Conservation (phyloP, 495 filamentous ascomycete species). For the Talaromyces proteolyticus region DNA sequence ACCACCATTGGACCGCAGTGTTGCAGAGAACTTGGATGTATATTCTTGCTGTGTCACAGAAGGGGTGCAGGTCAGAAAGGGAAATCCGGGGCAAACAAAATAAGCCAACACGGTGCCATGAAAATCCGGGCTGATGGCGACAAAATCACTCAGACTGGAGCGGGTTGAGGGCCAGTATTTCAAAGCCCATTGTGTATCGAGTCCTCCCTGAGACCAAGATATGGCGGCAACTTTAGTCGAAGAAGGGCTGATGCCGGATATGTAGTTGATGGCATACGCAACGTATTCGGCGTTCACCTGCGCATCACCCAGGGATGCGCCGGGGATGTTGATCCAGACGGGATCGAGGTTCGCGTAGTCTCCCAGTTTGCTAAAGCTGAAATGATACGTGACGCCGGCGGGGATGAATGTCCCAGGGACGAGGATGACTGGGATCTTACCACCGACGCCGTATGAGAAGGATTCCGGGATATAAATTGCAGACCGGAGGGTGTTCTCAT, state of each 20-base stretch:
- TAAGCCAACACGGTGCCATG: slow-evolving; percentile 31
- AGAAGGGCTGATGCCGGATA: slow-evolving; percentile 23
- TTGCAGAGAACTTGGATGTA: slow-evolving; percentile 29
- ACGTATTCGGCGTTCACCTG: slow-evolving; percentile 38
- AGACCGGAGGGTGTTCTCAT: slow-evolving; percentile 26
- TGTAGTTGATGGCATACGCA: slow-evolving; percentile 40
- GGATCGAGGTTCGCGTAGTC: slow-evolving; percentile 26
- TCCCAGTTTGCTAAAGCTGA: slow-evolving; percentile 38
- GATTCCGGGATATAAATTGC: slow-evolving; percentile 37
- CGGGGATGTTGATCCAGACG: slow-evolving; percentile 46
- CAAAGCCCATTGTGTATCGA: slow-evolving; percentile 43
- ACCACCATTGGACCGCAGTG: slow-evolving; percentile 28
- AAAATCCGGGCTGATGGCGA: slow-evolving; percentile 40
- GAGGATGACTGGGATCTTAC: slow-evolving; percentile 33
- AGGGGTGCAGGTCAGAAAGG: slow-evolving; percentile 19
- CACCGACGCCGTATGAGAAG: slow-evolving; percentile 31
- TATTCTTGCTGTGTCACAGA: slow-evolving; percentile 37
- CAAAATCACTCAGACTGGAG: slow-evolving; percentile 26
- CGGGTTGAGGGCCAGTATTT: slow-evolving; percentile 48
- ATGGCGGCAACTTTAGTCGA: slow-evolving; percentile 28
- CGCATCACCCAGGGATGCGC: slow-evolving; percentile 27
- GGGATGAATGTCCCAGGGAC: slow-evolving; percentile 40
- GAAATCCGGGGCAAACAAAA: slow-evolving; percentile 18
- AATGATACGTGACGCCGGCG: slow-evolving; percentile 27
- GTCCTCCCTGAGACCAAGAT: slow-evolving; percentile 44